phyloP scores from a whole-genome alignment of 1,284 basidiomycete genomes.

The Erythrobasidium hasegawianum region DNA sequence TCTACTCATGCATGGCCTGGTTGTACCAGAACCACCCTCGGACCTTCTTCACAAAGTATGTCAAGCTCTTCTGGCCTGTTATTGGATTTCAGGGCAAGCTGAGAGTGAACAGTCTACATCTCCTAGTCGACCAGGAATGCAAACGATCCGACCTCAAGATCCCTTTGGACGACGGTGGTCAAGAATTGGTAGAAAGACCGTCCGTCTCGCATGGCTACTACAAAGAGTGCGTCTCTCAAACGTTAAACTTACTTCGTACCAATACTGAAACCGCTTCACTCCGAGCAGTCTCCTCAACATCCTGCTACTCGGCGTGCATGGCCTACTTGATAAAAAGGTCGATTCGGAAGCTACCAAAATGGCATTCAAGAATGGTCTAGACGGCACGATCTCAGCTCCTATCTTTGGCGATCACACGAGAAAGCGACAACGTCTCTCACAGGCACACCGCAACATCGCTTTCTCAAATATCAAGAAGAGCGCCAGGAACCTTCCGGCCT shows the following conservation, averaged over 20 bases:
- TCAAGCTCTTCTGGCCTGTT: neutral
- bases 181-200: constrained; percentile 38
- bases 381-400: neutral
- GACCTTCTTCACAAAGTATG: constrained; percentile 23
- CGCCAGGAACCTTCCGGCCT: neutral
- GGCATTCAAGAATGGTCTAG: neutral
- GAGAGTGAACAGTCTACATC: neutral
- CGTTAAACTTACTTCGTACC: too few species aligned
- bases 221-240: constrained; percentile 59
- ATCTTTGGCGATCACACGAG: neutral
- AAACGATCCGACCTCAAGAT: constrained; percentile 7
- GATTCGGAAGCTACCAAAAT: neutral
- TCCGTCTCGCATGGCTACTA: constrained; percentile 59
- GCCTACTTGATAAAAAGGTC: constrained; percentile 51
- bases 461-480: neutral
- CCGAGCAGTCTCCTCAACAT: constrained; percentile 57
- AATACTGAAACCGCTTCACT: too few species aligned
- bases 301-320: constrained; percentile 56
- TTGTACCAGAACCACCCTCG: constrained; percentile 20
- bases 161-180: constrained; percentile 38
- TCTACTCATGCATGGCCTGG: constrained; percentile 9
- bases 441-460: neutral
- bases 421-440: neutral
- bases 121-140: constrained; percentile 2
- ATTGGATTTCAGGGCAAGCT: too few species aligned